Conservation (phyloP, 192 early-diverging fungal genomes). For the Blastocladiella britannica region DNA sequence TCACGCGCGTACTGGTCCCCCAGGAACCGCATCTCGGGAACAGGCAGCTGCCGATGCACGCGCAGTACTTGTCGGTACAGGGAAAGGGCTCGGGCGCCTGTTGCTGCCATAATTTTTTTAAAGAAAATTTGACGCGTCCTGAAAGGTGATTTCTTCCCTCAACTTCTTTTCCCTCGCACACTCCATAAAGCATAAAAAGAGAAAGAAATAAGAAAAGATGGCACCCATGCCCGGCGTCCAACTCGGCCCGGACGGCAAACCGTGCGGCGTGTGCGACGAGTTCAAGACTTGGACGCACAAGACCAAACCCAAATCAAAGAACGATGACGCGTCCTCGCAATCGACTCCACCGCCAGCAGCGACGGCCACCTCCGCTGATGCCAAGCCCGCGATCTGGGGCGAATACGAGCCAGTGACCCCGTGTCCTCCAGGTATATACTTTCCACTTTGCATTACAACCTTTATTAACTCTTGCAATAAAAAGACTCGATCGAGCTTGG, state of each 20-base stretch:
- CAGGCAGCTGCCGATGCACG: not conserved
- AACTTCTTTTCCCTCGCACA: too few relatives aligned
- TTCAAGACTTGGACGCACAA: slow-evolving; percentile 47
- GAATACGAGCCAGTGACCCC: slow-evolving; percentile 43
- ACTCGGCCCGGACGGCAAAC: slow-evolving; percentile 25
- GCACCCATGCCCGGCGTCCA: too few relatives aligned
- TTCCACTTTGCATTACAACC: not conserved
- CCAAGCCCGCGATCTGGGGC: slow-evolving; percentile 7
- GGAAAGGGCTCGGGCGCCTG: too few relatives aligned
- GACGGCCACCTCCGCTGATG: slow-evolving; percentile 8
- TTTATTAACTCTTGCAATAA: not conserved
- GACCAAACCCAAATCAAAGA: slow-evolving; percentile 18
- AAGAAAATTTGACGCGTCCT: too few relatives aligned
- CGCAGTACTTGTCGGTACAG: not conserved
- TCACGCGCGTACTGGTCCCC: not conserved
- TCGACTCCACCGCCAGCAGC: slow-evolving; percentile 3
- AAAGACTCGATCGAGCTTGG: slow-evolving; percentile 58
- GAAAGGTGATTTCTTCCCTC: too few relatives aligned
- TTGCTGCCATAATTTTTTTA: too few relatives aligned
- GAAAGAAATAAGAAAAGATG: too few relatives aligned
- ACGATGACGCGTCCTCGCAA: slow-evolving; percentile 6
- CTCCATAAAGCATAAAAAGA: too few relatives aligned
- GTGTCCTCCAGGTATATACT: not conserved
- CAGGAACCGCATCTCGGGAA: not conserved
- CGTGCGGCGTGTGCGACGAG: slow-evolving; percentile 57